These are phyloP conservation scores for Tilletiopsis washingtonensis DNA, from an alignment of 1,284 basidiomycete genomes.

Conservation along the genomic window DNA sequence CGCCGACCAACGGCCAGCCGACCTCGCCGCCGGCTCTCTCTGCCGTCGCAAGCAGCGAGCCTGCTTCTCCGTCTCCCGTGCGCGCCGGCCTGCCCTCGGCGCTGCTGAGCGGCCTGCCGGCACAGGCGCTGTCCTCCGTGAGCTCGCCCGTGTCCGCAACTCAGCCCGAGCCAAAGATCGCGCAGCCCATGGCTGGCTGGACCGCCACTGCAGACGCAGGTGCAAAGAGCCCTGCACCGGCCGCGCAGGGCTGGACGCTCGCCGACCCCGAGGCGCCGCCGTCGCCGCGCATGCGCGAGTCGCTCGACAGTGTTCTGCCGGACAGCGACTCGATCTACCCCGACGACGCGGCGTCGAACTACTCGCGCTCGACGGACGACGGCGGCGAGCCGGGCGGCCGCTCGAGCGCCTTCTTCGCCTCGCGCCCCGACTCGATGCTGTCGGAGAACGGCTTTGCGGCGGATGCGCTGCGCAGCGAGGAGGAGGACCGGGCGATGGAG, in stretches of 20 bases:
- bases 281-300: conserved; percentile 1
- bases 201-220: too few species aligned
- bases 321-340: conserved; percentile 32
- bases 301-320: conserved; percentile 2
- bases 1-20: not conserved
- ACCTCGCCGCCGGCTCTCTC: too few species aligned
- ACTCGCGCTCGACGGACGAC: conserved; percentile 8
- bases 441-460: not conserved
- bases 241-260: not conserved
- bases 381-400: conserved; percentile 2
- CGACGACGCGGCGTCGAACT: conserved; percentile 33
- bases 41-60: too few species aligned
- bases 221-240: too few species aligned
- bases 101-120: not conserved
- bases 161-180: too few species aligned
- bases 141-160: too few species aligned
- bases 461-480: conserved; percentile 9
- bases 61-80: too few species aligned
- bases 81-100: not conserved
- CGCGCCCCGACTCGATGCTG: not conserved
- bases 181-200: too few species aligned
- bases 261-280: not conserved
- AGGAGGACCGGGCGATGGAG: conserved; percentile 7
- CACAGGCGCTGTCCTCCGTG: not conserved
- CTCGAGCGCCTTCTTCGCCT: not conserved